Percentiles rank a stretch among this genome's conserved stretches.
phyloP scores from a whole-genome alignment of 2,329 filamentous ascomycete species.

The Penicillium palitans region DNA sequence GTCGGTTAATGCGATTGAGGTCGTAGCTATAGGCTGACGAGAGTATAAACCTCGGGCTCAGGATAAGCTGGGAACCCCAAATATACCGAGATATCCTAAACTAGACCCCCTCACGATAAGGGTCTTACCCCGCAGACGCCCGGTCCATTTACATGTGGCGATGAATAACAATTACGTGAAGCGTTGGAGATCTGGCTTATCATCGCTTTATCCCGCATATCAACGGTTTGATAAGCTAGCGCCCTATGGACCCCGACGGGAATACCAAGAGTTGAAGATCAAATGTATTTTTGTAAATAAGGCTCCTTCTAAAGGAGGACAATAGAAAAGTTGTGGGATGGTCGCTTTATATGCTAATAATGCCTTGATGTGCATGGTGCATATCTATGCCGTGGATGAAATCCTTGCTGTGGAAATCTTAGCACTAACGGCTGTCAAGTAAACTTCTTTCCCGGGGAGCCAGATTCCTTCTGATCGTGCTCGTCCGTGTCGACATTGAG shows the following conservation, averaged over 20 bases:
- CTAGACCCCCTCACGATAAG: slow-evolving; percentile 5
- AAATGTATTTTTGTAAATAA: neutral
- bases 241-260: neutral
- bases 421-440: slow-evolving; percentile 18
- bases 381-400: neutral
- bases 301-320: neutral
- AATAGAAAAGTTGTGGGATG: neutral
- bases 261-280: neutral
- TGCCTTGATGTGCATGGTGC: neutral
- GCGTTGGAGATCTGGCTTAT: slow-evolving; percentile 6
- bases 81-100: neutral
- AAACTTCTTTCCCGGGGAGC: slow-evolving; percentile 44
- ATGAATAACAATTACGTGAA: neutral
- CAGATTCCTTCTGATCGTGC: slow-evolving; percentile 23
- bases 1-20: neutral
- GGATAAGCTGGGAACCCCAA: neutral
- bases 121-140: slow-evolving; percentile 4
- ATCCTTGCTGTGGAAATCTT: neutral
- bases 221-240: slow-evolving; percentile 11
- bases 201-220: slow-evolving; percentile 17
- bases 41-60: neutral
- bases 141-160: neutral
- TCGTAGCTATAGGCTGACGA: neutral
- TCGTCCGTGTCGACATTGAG: slow-evolving; percentile 50
- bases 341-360: neutral